A percentile compares a stretch with the other conserved stretches of the same genome.
phyloP scores from a whole-genome alignment of 345 rosid genomes.

The Melaleuca quinquenervia region DNA sequence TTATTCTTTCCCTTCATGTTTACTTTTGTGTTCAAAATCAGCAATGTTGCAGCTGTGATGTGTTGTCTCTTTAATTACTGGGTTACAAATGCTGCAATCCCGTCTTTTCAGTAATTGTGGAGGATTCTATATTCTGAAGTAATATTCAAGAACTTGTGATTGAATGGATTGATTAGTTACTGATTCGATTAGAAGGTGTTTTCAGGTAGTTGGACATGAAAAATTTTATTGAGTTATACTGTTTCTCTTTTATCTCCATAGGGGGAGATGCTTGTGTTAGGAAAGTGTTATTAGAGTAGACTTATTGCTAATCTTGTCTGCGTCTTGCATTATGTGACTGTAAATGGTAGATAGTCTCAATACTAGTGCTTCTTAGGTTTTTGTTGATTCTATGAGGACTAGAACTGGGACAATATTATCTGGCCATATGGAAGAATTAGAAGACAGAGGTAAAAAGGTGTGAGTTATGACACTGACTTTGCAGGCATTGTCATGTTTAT shows the following conservation, averaged over 20 bases:
- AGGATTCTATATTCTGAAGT: not conserved
- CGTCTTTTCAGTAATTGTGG: not conserved
- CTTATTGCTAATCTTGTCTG: not conserved
- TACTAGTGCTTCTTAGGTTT: not conserved
- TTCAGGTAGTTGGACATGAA: not conserved
- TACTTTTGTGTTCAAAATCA: not conserved
- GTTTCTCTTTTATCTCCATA: not conserved
- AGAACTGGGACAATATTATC: not conserved
- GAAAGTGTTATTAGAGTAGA: not conserved
- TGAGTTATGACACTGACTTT: not conserved
- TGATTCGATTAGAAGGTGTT: not conserved
- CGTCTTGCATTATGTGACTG: not conserved
- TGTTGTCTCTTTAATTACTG: not conserved
- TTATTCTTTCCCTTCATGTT: not conserved
- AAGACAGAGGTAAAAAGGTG: not conserved
- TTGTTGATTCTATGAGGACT: not conserved
- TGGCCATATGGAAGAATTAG: not conserved
- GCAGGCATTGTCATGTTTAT: not conserved
- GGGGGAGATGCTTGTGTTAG: not conserved
- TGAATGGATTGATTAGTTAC: not conserved
- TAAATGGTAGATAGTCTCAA: not conserved
- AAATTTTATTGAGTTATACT: not conserved
- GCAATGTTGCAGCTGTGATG: not conserved
- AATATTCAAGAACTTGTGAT: no score
- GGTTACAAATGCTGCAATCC: not conserved